Conservation (phyloP, 768 basidiomycete genomes). For the Naganishia friedmannii region DNA sequence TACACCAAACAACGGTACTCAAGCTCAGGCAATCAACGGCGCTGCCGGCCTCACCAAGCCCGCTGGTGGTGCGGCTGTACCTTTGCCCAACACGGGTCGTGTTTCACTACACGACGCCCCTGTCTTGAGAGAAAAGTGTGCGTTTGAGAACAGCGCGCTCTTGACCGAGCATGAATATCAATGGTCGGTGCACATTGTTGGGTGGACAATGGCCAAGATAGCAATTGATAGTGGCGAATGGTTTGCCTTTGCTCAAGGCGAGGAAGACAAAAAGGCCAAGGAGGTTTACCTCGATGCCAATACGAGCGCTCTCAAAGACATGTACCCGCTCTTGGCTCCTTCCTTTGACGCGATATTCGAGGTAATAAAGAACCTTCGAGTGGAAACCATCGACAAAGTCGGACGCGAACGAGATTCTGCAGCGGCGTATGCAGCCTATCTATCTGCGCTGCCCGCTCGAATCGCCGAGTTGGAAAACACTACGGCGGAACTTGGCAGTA, state of each 20-base stretch:
- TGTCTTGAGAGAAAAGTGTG: conserved; percentile 13
- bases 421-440: conserved; percentile 10
- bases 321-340: conserved; percentile 27
- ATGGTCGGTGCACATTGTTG: conserved; percentile 19
- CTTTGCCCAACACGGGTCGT: conserved; percentile 17
- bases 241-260: conserved; percentile 1
- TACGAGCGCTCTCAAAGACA: conserved; percentile 14
- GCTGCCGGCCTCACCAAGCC: not conserved
- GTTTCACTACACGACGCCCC: not conserved
- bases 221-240: conserved; percentile 15
- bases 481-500: not conserved
- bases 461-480: conserved; percentile 1
- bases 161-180: conserved; percentile 23
- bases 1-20: conserved; percentile 2
- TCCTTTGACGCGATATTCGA: conserved; percentile 18
- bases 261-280: not conserved
- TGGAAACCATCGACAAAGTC: not conserved
- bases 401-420: not conserved
- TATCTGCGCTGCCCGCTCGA: conserved; percentile 11
- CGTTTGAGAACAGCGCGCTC: conserved; percentile 19
- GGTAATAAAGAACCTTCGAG: not conserved
- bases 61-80: not conserved
- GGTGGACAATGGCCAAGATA: conserved; percentile 23
- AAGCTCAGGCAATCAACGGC: conserved; percentile 1
- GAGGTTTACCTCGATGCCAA: conserved; percentile 10